Base-by-base conservation (phyloP, 495 filamentous ascomycete genomes). In the Hypomontagnella monticulosa region DNA sequence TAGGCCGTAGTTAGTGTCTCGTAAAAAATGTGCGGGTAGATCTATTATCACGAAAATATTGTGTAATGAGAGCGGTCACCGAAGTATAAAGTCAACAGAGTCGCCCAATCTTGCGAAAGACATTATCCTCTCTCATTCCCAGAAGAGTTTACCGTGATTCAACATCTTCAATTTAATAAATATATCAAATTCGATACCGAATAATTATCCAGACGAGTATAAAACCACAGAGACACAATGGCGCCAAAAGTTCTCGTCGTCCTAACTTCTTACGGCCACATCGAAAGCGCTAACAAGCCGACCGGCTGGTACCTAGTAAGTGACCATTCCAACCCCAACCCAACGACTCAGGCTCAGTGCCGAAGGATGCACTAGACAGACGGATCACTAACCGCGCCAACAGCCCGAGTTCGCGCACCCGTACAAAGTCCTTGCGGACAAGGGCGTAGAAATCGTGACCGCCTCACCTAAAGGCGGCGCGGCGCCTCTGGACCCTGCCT, bases 381-480 rank as follows among this genome's bases (percentile, higher is more conserved):
- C 10, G 30, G 16, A 16, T 42, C 9, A 16, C 52, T 46, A 56
- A 62, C 33, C 49, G 8, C 14, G 14, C 20, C 34, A 30, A 57
- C 36, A 90, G 87, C 85, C 90, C 53, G 90, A 93, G 67, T 83
- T 92, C 66, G 84, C 90, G 20, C 89, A 92, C 73, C 88, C 89
- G 2, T 86, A 87, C 70, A 71, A 87, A 63, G 79, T 86, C 44
- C 81, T 92, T 33, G 44, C 48, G 0, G 63, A 78, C 14, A 76
- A 79, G n/a, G 80, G 86, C 64, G 73, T 77, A 56, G 74, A 84
- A 15, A 73, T 92, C 12, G 81, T 79, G 34, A 78, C 91, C 19
- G 89, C 88, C 57, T 91, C 89, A 1, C 90, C 90, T 1, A 75
- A 76, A 4, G 90, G 90, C 55, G 89, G 90, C 60, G 79, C 75